Percentiles rank a stretch among this genome's conserved stretches.
These are phyloP conservation scores for Plectranthus barbatus DNA, from an alignment of 257 asterid genomes.

Conservation along the genomic window DNA sequence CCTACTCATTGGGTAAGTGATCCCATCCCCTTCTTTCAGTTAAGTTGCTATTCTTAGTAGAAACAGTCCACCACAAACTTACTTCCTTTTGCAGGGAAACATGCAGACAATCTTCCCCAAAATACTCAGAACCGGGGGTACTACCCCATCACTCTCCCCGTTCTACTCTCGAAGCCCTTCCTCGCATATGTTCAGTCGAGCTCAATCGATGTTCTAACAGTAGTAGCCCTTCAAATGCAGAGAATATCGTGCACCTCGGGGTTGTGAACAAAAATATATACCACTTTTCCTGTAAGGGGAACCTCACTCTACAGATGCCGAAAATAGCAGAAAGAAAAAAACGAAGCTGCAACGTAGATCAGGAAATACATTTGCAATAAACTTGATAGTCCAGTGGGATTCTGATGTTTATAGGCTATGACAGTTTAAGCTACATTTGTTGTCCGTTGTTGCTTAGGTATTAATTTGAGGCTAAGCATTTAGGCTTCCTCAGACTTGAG, in stretches of 20 bases:
- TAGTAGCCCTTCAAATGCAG: constrained; percentile 23
- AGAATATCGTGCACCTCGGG: constrained; percentile 14
- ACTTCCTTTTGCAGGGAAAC: constrained; percentile 28
- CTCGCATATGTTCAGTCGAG: constrained; percentile 35
- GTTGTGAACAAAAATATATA: constrained; percentile 14
- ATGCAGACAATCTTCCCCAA: constrained; percentile 27
- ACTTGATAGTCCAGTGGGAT: neutral
- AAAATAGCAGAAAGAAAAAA: constrained; percentile 22
- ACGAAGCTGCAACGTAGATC: constrained; percentile 6
- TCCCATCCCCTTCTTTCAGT: neutral
- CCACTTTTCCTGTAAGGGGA: constrained; percentile 27
- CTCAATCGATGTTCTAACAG: constrained; percentile 19
- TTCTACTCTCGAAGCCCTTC: constrained; percentile 42
- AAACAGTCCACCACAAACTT: neutral
- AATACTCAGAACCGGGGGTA: constrained; percentile 22
- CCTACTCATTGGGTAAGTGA: constrained; percentile 22
- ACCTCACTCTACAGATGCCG: constrained; percentile 21
- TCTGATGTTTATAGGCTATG: neutral
- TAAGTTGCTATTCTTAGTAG: neutral
- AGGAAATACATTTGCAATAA: constrained; percentile 8
- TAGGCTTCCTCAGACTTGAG: neutral
- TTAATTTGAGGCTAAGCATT: constrained; percentile 1
- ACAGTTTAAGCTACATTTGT: neutral
- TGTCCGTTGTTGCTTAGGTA: neutral
- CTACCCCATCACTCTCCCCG: constrained; percentile 46